Evolutionary conservation across 2,329 filamentous ascomycete genomes (phyloP).

Genomic region (Alternaria gaisen): DNA sequence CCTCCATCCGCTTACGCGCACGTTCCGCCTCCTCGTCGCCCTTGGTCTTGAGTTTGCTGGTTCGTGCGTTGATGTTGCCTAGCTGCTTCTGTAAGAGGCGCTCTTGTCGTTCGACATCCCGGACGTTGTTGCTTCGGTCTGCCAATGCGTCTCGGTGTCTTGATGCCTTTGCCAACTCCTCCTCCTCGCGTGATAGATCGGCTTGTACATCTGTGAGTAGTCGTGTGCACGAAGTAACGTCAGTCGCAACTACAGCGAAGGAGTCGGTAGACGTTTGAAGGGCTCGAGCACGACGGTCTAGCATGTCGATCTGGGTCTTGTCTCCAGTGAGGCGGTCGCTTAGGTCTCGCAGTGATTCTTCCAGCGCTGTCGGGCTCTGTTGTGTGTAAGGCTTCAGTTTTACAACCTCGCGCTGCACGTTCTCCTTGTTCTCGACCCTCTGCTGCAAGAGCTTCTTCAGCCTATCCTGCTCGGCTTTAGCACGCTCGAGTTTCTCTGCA

Average conservation of each 20-base stretch:
- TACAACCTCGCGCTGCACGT: constrained; percentile 81
- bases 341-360: constrained; percentile 82
- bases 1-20: constrained; percentile 89
- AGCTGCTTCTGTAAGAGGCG: constrained; percentile 83
- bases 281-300: constrained; percentile 87
- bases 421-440: constrained; percentile 73
- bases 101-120: constrained; percentile 91
- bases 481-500: constrained; percentile 80
- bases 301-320: constrained; percentile 83
- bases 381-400: constrained; percentile 93
- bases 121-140: constrained; percentile 86
- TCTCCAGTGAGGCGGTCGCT: constrained; percentile 80
- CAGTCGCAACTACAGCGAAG: constrained; percentile 82
- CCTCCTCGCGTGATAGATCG: constrained; percentile 91
- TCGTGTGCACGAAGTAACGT: constrained; percentile 88
- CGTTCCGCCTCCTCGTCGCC: constrained; percentile 82
- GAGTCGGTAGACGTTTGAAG: constrained; percentile 92
- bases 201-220: constrained; percentile 84
- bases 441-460: constrained; percentile 77
- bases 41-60: constrained; percentile 81
- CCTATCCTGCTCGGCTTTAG: constrained; percentile 80
- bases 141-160: constrained; percentile 87
- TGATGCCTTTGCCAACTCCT: constrained; percentile 81
- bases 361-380: constrained; percentile 84
- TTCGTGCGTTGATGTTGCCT: constrained; percentile 84